These are phyloP conservation scores for Tylopilus felleus DNA, from an alignment of 768 basidiomycete species.

Conservation along the genomic window DNA sequence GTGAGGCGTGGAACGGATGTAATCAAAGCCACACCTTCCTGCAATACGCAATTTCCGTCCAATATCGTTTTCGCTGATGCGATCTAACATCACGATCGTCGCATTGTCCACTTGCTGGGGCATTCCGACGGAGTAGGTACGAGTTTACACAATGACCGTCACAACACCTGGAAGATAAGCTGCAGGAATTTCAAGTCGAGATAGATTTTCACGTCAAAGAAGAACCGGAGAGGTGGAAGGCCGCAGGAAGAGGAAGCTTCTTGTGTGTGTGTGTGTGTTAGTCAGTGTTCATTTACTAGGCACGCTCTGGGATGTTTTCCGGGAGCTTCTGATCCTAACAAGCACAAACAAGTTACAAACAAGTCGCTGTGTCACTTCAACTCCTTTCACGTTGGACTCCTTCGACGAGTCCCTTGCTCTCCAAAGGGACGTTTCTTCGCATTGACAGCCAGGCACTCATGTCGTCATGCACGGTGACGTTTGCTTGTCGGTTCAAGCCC, in stretches of 20 bases:
- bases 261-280: not conserved
- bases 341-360: conserved; percentile 20
- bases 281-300: conserved; percentile 1
- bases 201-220: not conserved
- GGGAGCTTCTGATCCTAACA: conserved; percentile 30
- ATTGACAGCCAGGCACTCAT: conserved; percentile 13
- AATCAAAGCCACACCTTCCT: conserved; percentile 46
- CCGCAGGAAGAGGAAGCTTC: not conserved
- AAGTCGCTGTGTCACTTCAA: not conserved
- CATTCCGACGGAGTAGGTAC: conserved; percentile 32
- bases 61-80: conserved; percentile 36
- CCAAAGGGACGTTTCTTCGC: not conserved
- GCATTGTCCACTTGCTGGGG: conserved; percentile 49
- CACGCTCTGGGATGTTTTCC: conserved; percentile 22
- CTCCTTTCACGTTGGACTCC: too few species aligned
- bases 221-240: not conserved
- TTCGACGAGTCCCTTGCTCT: too few species aligned
- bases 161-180: not conserved
- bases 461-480: conserved; percentile 15
- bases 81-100: conserved; percentile 41
- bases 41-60: conserved; percentile 58
- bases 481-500: not conserved
- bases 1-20: conserved; percentile 14
- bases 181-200: not conserved
- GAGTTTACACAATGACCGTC: not conserved